Base-by-base conservation (phyloP, 1,284 basidiomycete species). In the Lentinula novae-zelandiae region DNA sequence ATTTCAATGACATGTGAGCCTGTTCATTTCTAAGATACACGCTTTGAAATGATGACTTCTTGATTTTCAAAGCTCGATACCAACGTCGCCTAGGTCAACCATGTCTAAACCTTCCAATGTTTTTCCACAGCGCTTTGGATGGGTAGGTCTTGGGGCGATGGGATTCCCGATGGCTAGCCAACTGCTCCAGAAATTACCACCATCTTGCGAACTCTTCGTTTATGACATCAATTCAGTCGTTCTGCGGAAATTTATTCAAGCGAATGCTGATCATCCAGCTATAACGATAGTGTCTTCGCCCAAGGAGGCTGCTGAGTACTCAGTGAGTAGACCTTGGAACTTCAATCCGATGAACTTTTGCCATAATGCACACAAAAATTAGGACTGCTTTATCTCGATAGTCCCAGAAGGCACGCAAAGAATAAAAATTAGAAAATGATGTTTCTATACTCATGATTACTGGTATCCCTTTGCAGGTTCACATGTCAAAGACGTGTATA, bases 111-210 rank as follows among this genome's bases (percentile, higher is more conserved):
- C 44, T 20, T 5, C 22, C 17, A 12, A 46, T 46, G n/a, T 57
- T 34, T 39, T 68, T 17, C 71, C 71, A 1, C 52, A 59, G 49
- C 61, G 57, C 20, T 71, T 75, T 57, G 76, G 76, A 61, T 77
- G 74, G 73, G 69, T 77, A 39, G 75, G 75, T 27, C 65, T 76
- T 6, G 76, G 76, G 9, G 75, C 75, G 2, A 77, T 78, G 76
- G 75, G 76, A 4, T 76, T 73, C 64, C 76, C 76, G 0, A 77
- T 78, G 76, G 75, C 74, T 2, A 63, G 64, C 20, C 73, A 73
- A 49, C 63, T 78, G 9, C 67, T 70, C 15, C 67, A 65, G 40
- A 73, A 72, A 51, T 59, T 73, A 8, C 70, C 71, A 10, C 22
- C 52, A 7, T 65, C 68, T n/a, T 65, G 62, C n/a, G 52, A 60